phyloP scores from a whole-genome alignment of 441 rosid genomes.

The Brassica balearica region DNA sequence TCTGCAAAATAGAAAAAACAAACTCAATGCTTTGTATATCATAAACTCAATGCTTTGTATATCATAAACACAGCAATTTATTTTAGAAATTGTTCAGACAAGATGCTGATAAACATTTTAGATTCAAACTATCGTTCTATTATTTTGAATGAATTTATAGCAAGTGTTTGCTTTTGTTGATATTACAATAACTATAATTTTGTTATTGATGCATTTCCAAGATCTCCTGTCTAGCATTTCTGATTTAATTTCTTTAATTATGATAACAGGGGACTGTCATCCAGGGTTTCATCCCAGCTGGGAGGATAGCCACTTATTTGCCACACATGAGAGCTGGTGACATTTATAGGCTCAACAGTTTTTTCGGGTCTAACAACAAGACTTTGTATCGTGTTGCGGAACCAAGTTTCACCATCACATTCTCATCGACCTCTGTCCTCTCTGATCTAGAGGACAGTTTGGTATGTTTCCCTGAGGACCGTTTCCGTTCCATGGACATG shows the following conservation, averaged over 20 bases:
- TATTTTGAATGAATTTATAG: neutral
- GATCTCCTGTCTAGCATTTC: neutral
- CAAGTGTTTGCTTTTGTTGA: neutral
- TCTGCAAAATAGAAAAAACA: neutral
- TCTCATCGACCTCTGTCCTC: neutral
- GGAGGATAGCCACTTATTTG: neutral
- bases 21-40: no score
- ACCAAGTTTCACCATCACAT: no score
- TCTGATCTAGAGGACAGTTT: neutral
- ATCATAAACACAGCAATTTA: neutral
- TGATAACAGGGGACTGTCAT: neutral
- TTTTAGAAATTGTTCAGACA: neutral
- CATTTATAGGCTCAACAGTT: neutral
- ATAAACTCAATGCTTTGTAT: no score
- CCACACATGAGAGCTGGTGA: neutral
- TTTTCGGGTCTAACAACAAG: no score
- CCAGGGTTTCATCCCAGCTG: neutral
- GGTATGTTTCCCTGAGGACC: neutral
- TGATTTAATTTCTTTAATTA: no score
- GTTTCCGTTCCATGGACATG: neutral
- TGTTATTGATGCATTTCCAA: no score
- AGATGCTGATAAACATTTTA: neutral
- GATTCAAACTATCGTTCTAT: neutral
- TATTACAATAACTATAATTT: no score
- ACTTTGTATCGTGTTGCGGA: no score